Evolutionary conservation across 441 rosid species (phyloP).

Genomic region (Erysimum pusillum): DNA sequence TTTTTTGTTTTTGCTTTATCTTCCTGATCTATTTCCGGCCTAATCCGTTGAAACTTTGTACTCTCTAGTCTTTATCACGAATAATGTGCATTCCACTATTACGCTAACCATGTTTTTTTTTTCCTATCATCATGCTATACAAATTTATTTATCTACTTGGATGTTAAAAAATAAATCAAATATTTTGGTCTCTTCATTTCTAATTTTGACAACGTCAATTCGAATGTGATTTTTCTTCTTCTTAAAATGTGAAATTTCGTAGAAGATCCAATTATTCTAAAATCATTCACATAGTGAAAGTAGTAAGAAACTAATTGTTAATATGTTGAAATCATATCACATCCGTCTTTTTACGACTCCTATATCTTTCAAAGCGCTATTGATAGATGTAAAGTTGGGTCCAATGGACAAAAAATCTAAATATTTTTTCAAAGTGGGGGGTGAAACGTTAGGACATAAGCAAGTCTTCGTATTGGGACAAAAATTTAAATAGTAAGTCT

Average conservation of each 20-base stretch:
- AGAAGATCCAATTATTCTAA: background rate
- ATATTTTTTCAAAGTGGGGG: background rate
- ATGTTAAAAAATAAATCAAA: background rate
- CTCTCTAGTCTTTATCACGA: background rate
- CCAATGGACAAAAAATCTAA: background rate
- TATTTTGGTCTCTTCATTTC: background rate
- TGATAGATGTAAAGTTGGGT: slow-evolving; percentile 12
- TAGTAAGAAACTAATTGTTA: background rate
- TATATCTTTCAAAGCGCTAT: slow-evolving; percentile 8
- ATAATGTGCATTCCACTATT: background rate
- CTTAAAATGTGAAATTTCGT: background rate
- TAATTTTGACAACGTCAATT: background rate
- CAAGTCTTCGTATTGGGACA: slow-evolving; percentile 1
- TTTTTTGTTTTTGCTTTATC: background rate
- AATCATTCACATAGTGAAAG: too few species aligned
- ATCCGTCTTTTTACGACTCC: background rate
- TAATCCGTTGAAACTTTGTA: background rate
- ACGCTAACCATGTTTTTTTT: background rate
- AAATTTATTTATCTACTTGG: background rate
- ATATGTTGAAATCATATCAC: slow-evolving; percentile 9
- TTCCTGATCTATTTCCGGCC: background rate
- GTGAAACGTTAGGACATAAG: too few species aligned
- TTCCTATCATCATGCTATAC: background rate
- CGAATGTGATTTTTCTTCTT: background rate
- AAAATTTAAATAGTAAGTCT: slow-evolving; percentile 2